Evolutionary conservation across 2,329 filamentous ascomycete species (phyloP), one percentile per base, ranked within the genome.

Genomic region (Xylariomycetidae sp.): DNA sequence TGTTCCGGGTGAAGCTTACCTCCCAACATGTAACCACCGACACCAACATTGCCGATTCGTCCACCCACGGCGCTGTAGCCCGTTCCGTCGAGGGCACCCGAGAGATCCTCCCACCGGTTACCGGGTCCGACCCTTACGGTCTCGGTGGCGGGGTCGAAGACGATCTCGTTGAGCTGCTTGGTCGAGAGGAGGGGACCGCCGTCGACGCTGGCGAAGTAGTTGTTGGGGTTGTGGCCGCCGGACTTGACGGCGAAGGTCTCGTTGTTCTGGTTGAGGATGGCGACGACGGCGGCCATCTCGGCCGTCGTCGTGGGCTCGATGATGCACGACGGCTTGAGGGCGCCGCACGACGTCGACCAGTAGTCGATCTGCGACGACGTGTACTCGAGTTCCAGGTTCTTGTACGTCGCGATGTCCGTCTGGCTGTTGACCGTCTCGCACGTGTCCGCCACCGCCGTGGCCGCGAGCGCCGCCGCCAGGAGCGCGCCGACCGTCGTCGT

Each of bases 211-310:
- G 72, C 64, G 24, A 66, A 68, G 39, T 67, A 67, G 13, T 68
- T 60, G 46, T 75, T 74, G 4, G 72, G 67, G 36, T 69, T 72
- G 52, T 79, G 74, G 1, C 74, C 75, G 18, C 74, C 74, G 6
- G 68, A 69, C 43, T 73, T 71, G 43, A 74, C 54, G 6, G 74
- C 72, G 42, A 79, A 79, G 3, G 50, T 53, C 34, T 68, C 68
- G 23, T 63, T 58, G 25, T 63, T 63, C 20, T 63, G 52, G 6
- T 59, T 61, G 10, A 79, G 60, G 19, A 69, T 58, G 17, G 60
- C 62, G 29, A 79, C 60, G n/a, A 74, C 63, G 8, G 61, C 59
- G 0, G 71, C 61, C 23, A 79, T 70, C 46, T 79, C 70, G 12
- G 64, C 53, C 1, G 64, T 58, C 20, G 60, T 70, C 10, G 57